These are phyloP conservation scores for Phytophthora pinifolia DNA, from an alignment of 352 stramenopile species.

Conservation along the genomic window DNA sequence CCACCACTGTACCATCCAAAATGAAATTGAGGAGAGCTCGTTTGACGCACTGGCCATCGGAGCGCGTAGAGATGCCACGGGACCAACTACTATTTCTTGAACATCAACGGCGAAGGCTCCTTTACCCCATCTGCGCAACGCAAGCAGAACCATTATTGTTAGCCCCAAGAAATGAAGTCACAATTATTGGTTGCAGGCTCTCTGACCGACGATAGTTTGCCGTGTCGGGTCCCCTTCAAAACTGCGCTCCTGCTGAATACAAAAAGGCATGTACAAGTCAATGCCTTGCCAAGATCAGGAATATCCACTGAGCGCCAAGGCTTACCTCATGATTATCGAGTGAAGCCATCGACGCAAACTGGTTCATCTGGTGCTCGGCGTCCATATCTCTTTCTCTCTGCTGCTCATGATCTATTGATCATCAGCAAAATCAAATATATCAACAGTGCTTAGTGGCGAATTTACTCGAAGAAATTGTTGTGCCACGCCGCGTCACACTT, in stretches of 20 bases:
- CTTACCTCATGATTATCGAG: conserved; percentile 16
- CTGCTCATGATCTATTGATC: conserved; percentile 14
- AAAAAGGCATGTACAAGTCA: not conserved
- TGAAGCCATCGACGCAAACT: conserved; percentile 17
- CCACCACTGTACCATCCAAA: no score
- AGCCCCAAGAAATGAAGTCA: not conserved
- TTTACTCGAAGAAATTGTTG: not conserved
- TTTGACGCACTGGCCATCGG: no score
- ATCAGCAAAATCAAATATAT: not conserved
- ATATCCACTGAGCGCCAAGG: not conserved
- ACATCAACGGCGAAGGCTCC: conserved; percentile 43
- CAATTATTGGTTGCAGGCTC: not conserved
- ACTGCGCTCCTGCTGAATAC: conserved; percentile 6
- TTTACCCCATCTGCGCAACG: conserved; percentile 16
- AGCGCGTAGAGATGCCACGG: not conserved
- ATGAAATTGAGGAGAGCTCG: no score
- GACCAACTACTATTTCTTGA: conserved; percentile 43
- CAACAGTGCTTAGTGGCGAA: not conserved
- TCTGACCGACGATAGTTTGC: conserved; percentile 13
- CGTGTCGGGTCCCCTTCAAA: conserved; percentile 18
- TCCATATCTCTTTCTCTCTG: conserved; percentile 17
- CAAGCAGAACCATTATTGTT: not conserved
- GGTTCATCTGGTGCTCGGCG: conserved; percentile 30
- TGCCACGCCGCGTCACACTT: conserved; percentile 16
- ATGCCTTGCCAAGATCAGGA: not conserved